phyloP scores from a whole-genome alignment of 148 eudicot species.

The Vaccinium myrtillus region DNA sequence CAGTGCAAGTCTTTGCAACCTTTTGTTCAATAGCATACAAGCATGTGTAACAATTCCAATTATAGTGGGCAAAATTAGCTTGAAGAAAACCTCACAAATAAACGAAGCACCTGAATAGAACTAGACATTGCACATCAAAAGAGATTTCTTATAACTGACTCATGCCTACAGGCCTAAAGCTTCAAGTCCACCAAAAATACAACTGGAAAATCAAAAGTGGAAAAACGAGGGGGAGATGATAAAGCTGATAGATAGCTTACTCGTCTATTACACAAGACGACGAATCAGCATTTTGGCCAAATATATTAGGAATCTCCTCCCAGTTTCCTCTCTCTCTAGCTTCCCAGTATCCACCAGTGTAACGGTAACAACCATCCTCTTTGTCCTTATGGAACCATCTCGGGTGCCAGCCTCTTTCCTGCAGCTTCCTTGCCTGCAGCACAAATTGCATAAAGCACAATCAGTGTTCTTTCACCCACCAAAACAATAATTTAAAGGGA shows the following conservation, averaged over 20 bases:
- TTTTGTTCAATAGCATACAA: not conserved
- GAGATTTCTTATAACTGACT: slow-evolving; percentile 12
- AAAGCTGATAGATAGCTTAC: slow-evolving; percentile 22
- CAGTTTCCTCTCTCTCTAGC: slow-evolving; percentile 62
- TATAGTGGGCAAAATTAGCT: not conserved
- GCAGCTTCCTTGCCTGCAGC: slow-evolving; percentile 81
- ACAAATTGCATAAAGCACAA: not conserved
- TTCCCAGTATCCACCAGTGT: slow-evolving; percentile 93
- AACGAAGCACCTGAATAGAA: not conserved
- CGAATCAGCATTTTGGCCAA: slow-evolving; percentile 57
- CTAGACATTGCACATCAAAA: slow-evolving; percentile 10
- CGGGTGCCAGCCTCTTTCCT: slow-evolving; percentile 96
- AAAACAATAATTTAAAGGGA: not conserved
- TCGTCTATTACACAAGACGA: slow-evolving; percentile 40
- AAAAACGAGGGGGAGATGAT: not conserved
- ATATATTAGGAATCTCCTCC: slow-evolving; percentile 75
- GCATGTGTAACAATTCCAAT: not conserved
- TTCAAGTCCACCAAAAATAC: slow-evolving; percentile 2
- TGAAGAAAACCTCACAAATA: not conserved
- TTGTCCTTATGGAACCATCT: slow-evolving; percentile 78
- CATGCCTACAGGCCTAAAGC: not conserved
- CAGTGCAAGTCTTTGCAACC: not conserved
- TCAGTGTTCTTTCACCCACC: not conserved
- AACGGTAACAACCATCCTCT: slow-evolving; percentile 83
- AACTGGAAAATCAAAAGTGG: not conserved